phyloP scores from a whole-genome alignment of 2,329 filamentous ascomycete genomes.

The Cladosporium sp. region DNA sequence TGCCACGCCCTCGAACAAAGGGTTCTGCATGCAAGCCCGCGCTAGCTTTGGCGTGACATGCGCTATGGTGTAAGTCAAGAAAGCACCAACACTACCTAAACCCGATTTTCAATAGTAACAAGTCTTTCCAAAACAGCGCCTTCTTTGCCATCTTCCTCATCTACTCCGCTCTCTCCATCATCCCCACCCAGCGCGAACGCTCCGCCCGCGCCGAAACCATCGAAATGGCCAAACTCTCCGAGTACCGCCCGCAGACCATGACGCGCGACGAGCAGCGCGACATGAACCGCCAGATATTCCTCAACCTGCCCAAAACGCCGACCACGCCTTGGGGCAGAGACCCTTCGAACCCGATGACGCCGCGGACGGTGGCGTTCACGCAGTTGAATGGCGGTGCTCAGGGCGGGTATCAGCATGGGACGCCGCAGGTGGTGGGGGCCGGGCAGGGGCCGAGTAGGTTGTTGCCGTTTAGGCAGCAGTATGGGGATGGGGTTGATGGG shows the following conservation, averaged over 20 bases:
- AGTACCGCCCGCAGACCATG: conserved; percentile 45
- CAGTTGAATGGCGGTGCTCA: conserved; percentile 46
- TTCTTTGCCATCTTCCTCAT: conserved; percentile 62
- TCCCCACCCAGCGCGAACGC: conserved; percentile 44
- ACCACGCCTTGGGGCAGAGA: conserved; percentile 45
- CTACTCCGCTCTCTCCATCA: conserved; percentile 59
- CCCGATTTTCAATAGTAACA: conserved; percentile 19
- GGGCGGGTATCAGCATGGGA: neutral
- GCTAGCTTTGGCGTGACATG: conserved; percentile 65
- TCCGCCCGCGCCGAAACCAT: conserved; percentile 33
- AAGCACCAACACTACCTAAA: neutral
- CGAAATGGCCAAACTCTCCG: conserved; percentile 58
- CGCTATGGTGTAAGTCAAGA: conserved; percentile 65
- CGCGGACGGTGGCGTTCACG: conserved; percentile 69
- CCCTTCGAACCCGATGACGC: conserved; percentile 54
- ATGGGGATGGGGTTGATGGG: conserved; percentile 16
- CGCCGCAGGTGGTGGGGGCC: neutral
- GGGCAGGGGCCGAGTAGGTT: conserved; percentile 18
- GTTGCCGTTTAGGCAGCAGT: conserved; percentile 20
- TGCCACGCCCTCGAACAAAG: conserved; percentile 52
- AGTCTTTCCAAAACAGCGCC: conserved; percentile 44
- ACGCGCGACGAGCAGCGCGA: conserved; percentile 57
- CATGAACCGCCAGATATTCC: conserved; percentile 50
- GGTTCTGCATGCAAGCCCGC: conserved; percentile 69
- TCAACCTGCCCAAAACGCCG: conserved; percentile 46